These are phyloP conservation scores for Barnettozyma californica DNA, from an alignment of 805 yeast genomes.

Conservation along the genomic window DNA sequence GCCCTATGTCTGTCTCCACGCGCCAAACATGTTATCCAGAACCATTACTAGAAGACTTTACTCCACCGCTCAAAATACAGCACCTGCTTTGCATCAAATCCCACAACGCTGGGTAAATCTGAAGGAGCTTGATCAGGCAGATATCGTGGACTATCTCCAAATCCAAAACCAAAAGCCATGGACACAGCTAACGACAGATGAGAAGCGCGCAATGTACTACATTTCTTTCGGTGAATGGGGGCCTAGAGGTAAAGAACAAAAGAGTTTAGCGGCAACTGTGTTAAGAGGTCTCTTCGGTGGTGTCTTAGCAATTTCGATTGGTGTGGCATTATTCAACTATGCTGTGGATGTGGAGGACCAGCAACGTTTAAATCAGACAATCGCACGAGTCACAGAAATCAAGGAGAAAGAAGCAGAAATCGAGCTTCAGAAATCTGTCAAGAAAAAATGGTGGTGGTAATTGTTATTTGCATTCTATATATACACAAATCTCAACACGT, in stretches of 20 bases:
- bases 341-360: conserved; percentile 18
- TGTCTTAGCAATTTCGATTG: conserved; percentile 16
- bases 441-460: conserved; percentile 4
- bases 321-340: conserved; percentile 17
- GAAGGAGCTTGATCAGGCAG: conserved; percentile 29
- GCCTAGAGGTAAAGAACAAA: conserved; percentile 22
- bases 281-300: conserved; percentile 16
- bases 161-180: conserved; percentile 30
- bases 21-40: not conserved
- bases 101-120: conserved; percentile 29
- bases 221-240: conserved; percentile 36
- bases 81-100: conserved; percentile 27
- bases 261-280: conserved; percentile 11
- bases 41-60: not conserved
- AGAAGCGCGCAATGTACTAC: conserved; percentile 29
- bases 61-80: conserved; percentile 3
- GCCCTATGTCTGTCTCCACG: not conserved
- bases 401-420: conserved; percentile 3
- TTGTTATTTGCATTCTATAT: not conserved
- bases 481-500: not conserved
- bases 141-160: conserved; percentile 31
- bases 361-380: conserved; percentile 9
- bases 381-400: conserved; percentile 4
- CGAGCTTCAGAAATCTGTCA: conserved; percentile 4
- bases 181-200: conserved; percentile 25